Evolutionary conservation across 2,329 filamentous ascomycete genomes (phyloP).

Genomic region (Talaromyces marneffei): DNA sequence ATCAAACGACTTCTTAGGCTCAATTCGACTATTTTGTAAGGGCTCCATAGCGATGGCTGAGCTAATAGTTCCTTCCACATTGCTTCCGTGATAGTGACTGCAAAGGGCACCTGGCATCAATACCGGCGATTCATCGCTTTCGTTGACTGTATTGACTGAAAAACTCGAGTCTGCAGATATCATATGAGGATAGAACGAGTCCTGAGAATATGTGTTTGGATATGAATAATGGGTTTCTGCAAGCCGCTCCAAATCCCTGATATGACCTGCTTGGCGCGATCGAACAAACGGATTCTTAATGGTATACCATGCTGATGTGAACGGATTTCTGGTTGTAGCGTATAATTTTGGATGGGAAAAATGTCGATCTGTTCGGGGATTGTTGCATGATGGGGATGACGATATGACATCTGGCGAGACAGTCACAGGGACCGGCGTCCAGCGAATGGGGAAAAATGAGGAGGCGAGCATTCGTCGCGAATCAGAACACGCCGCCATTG

Average conservation of each 20-base stretch:
- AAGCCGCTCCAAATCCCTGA: not conserved
- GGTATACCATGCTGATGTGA: not conserved
- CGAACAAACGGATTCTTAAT: not conserved
- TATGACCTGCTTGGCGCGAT: not conserved
- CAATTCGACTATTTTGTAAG: not conserved
- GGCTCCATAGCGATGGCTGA: constrained; percentile 9
- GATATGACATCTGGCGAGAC: not conserved
- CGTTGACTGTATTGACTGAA: not conserved
- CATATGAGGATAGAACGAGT: not conserved
- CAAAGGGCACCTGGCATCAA: constrained; percentile 9
- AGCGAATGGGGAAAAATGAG: constrained; percentile 11
- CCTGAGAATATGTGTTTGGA: not conserved
- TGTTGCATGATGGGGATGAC: constrained; percentile 3
- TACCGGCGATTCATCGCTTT: not conserved
- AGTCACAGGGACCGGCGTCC: constrained; percentile 9
- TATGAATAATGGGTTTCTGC: not conserved
- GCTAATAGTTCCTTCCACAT: not conserved
- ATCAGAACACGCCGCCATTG: not conserved
- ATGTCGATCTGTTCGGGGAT: not conserved
- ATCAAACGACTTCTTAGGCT: constrained; percentile 11
- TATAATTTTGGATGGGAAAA: not conserved
- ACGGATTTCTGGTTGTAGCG: not conserved
- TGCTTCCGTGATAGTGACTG: constrained; percentile 7
- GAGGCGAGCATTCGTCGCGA: constrained; percentile 11
- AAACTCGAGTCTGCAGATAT: not conserved